phyloP scores from a whole-genome alignment of 306 rosid genomes.

The Vicia villosa region DNA sequence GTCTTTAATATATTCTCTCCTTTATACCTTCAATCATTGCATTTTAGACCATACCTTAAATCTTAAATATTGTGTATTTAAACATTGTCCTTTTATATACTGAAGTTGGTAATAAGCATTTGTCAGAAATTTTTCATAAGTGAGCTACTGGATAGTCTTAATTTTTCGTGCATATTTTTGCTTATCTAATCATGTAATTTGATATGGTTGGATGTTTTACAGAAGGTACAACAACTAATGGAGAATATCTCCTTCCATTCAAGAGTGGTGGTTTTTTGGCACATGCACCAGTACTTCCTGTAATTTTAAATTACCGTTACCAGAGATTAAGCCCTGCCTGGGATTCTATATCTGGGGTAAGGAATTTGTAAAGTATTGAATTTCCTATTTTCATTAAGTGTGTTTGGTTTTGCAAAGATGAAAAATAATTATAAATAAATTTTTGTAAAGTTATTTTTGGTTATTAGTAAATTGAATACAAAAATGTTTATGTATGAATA shows the following conservation, averaged over 20 bases:
- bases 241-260: constrained; percentile 86
- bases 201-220: constrained; percentile 40
- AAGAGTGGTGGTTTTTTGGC: constrained; percentile 93
- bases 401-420: neutral
- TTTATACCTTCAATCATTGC: neutral
- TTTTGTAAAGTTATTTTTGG: neutral
- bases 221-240: constrained; percentile 98
- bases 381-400: constrained; percentile 7
- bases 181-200: constrained; percentile 16
- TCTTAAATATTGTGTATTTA: neutral
- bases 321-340: constrained; percentile 91
- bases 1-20: neutral
- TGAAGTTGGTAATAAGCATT: neutral
- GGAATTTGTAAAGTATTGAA: constrained; percentile 33
- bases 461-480: neutral
- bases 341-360: constrained; percentile 97
- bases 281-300: constrained; percentile 76
- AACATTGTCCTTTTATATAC: neutral
- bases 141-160: constrained; percentile 17
- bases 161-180: constrained; percentile 6
- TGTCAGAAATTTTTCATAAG: constrained; percentile 10
- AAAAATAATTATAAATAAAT: neutral
- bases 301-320: constrained; percentile 74
- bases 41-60: neutral
- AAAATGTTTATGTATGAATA: neutral